phyloP scores from a whole-genome alignment of 805 yeast species.

The Clavispora asparagi region DNA sequence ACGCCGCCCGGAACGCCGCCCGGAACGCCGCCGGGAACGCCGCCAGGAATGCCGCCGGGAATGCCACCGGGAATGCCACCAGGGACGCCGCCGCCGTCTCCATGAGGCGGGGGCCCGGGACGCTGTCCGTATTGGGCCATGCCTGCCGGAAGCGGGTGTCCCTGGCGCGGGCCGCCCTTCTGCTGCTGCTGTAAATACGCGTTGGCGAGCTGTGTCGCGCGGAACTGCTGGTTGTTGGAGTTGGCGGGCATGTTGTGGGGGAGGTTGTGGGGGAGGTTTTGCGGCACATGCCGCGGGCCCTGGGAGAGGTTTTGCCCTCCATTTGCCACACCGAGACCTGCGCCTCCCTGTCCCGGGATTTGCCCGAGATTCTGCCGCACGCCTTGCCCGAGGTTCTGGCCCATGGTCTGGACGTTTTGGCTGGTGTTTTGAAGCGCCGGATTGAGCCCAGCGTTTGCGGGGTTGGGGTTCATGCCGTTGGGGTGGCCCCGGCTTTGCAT shows the following conservation, averaged over 20 bases:
- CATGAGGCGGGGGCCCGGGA: neutral
- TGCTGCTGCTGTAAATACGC: conserved; percentile 9
- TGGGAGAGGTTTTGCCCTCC: neutral
- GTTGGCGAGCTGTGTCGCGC: neutral
- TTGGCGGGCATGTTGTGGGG: neutral
- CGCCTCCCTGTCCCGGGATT: neutral
- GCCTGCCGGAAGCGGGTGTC: neutral
- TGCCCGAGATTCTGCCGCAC: conserved; percentile 3
- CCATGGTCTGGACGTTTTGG: neutral
- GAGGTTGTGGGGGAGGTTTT: neutral
- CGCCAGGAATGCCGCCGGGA: neutral
- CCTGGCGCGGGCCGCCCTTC: conserved; percentile 1
- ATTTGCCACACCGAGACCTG: neutral
- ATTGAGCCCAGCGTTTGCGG: neutral
- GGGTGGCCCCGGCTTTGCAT: neutral
- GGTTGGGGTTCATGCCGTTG: neutral
- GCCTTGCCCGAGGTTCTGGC: neutral
- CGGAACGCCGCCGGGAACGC: neutral
- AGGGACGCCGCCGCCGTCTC: neutral
- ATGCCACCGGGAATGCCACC: neutral
- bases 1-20: neutral
- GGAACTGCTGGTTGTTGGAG: neutral
- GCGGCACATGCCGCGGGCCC: neutral
- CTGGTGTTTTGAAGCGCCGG: neutral
- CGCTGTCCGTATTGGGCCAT: neutral